phyloP scores from a whole-genome alignment of 2,329 filamentous ascomycete species.

The Byssoonygena ceratinophila region DNA sequence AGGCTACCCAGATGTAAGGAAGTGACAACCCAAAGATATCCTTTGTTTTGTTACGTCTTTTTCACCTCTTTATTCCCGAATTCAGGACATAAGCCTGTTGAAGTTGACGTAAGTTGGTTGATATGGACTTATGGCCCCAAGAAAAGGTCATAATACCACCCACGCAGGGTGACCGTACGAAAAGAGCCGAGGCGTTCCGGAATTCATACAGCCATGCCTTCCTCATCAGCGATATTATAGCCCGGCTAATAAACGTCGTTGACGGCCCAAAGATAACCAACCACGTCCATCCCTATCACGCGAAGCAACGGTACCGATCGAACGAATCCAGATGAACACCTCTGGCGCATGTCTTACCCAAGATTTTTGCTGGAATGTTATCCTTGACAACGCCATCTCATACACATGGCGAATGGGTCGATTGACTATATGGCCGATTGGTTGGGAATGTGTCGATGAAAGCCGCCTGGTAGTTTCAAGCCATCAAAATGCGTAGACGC shows the following conservation, averaged over 20 bases:
- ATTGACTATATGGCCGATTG: background rate
- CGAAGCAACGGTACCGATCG: constrained; percentile 8
- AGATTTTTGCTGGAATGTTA: background rate
- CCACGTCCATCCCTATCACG: background rate
- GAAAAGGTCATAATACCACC: no score
- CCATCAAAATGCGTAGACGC: constrained; percentile 12
- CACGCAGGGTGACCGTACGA: no score
- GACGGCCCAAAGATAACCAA: constrained; percentile 1
- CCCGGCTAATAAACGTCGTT: no score
- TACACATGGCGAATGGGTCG: background rate
- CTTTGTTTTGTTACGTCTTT: no score
- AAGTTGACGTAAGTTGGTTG: no score
- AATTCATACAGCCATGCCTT: no score
- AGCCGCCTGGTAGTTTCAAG: constrained; percentile 3
- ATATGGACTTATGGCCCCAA: no score
- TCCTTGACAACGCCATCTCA: background rate
- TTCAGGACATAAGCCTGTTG: no score
- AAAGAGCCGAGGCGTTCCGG: no score
- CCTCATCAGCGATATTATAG: no score
- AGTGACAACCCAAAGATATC: background rate
- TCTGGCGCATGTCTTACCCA: constrained; percentile 10
- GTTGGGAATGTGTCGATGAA: background rate
- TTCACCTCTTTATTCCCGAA: no score
- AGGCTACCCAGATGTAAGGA: background rate
- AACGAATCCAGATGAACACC: constrained; percentile 10